phyloP scores from a whole-genome alignment of 2,329 filamentous ascomycete species.

The Colletotrichum lentis region DNA sequence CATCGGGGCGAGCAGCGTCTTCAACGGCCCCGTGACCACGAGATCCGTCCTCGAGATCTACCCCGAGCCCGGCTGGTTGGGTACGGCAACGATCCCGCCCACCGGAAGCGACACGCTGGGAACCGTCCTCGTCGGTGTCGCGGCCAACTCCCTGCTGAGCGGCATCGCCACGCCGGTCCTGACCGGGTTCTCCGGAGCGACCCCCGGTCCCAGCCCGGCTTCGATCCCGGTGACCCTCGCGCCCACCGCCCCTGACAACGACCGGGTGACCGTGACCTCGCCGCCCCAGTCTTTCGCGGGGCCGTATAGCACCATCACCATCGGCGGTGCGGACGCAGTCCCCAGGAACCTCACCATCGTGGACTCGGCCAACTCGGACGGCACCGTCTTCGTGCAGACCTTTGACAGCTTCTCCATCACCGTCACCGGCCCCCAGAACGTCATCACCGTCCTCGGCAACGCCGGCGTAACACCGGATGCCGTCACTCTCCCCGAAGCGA shows the following conservation, averaged over 20 bases:
- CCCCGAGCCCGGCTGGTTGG: conserved; percentile 13
- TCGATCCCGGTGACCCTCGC: conserved; percentile 16
- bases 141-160: conserved; percentile 2
- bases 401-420: conserved; percentile 31
- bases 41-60: conserved; percentile 13
- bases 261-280: too few species aligned
- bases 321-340: conserved; percentile 27
- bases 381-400: conserved; percentile 23
- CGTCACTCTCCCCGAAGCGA: conserved; percentile 8
- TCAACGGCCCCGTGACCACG: conserved; percentile 6
- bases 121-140: conserved; percentile 11
- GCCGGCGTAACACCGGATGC: conserved; percentile 16
- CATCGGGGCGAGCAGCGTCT: not conserved
- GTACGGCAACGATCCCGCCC: conserved; percentile 8
- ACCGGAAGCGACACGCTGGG: not conserved
- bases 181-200: not conserved
- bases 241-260: not conserved
- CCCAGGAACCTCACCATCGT: conserved; percentile 29
- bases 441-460: conserved; percentile 29
- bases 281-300: not conserved
- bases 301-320: conserved; percentile 11
- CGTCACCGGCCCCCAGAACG: conserved; percentile 19
- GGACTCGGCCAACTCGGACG: conserved; percentile 13
- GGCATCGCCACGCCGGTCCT: not conserved
- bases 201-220: conserved; percentile 20